Conservation (phyloP, 192 early-diverging fungal genomes). For the Chytriomyces sp. region DNA sequence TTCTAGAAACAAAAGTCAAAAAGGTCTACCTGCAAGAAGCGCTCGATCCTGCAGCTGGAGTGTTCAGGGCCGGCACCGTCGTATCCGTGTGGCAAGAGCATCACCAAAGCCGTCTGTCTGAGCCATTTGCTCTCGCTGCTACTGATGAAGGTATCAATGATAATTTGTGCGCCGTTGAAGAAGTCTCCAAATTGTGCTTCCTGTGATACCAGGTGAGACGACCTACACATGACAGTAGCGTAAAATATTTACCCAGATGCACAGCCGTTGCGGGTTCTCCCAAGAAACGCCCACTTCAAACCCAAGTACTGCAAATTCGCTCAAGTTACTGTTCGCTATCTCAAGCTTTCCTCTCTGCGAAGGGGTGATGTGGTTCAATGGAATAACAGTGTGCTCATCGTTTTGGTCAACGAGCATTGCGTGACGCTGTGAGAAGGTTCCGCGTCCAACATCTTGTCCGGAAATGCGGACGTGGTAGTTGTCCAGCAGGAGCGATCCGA, state of each 20-base stretch:
- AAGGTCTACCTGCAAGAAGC: conserved; percentile 81
- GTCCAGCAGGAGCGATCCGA: conserved; percentile 83
- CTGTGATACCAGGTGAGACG: no score
- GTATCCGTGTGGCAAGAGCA: conserved; percentile 94
- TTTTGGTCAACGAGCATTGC: conserved; percentile 95
- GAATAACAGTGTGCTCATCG: conserved; percentile 82
- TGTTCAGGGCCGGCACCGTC: conserved; percentile 97
- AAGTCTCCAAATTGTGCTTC: conserved; percentile 96
- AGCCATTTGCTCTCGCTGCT: conserved; percentile 96
- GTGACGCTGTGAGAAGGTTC: conserved; percentile 96
- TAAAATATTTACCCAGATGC: conserved; percentile 99
- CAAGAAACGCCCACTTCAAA: conserved; percentile 95
- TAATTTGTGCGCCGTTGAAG: conserved; percentile 85
- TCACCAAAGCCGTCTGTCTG: conserved; percentile 84
- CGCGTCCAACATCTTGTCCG: conserved; percentile 97
- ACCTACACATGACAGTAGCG: no score
- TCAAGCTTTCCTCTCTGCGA: conserved; percentile 65
- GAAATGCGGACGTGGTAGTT: conserved; percentile 89
- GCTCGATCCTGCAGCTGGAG: conserved; percentile 85
- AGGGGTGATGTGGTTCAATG: conserved; percentile 65
- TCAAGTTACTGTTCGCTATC: conserved; percentile 89
- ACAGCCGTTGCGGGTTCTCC: conserved; percentile 83
- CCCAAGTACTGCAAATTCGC: conserved; percentile 93
- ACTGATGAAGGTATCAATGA: conserved; percentile 88
- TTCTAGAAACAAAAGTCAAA: neutral